phyloP scores from a whole-genome alignment of 345 rosid species.

The Corymbia maculata region DNA sequence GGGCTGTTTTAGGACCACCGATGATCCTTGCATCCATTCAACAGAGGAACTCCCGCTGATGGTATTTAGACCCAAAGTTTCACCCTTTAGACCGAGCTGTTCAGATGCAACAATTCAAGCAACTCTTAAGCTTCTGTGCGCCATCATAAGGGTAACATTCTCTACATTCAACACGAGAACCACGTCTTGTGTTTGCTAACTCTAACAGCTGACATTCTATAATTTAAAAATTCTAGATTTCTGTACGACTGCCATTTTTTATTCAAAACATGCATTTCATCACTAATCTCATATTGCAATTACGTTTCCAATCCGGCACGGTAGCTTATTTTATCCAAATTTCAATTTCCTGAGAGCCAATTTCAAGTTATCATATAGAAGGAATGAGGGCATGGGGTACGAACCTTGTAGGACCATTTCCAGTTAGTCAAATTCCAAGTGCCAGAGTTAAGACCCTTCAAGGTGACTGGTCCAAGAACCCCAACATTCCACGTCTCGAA shows the following conservation, averaged over 20 bases:
- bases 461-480: constrained; percentile 69
- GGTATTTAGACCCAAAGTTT: constrained; percentile 3
- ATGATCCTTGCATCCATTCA: constrained; percentile 1
- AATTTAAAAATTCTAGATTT: neutral
- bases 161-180: neutral
- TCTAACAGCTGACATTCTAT: neutral
- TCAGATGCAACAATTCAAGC: neutral
- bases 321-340: neutral
- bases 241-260: neutral
- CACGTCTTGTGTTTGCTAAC: neutral
- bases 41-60: constrained; percentile 6
- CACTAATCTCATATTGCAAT: neutral
- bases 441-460: constrained; percentile 71
- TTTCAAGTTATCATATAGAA: neutral
- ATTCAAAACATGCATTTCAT: neutral
- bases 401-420: constrained; percentile 95
- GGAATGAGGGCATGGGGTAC: constrained; percentile 12
- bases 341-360: neutral
- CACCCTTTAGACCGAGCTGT: constrained; percentile 12
- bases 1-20: constrained; percentile 1
- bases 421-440: constrained; percentile 68
- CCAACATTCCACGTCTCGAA: constrained; percentile 86
- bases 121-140: neutral
- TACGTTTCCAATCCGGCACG: neutral
- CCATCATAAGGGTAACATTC: neutral